phyloP scores from a whole-genome alignment of 2,329 filamentous ascomycete genomes.

The Bipolaris bicolor region DNA sequence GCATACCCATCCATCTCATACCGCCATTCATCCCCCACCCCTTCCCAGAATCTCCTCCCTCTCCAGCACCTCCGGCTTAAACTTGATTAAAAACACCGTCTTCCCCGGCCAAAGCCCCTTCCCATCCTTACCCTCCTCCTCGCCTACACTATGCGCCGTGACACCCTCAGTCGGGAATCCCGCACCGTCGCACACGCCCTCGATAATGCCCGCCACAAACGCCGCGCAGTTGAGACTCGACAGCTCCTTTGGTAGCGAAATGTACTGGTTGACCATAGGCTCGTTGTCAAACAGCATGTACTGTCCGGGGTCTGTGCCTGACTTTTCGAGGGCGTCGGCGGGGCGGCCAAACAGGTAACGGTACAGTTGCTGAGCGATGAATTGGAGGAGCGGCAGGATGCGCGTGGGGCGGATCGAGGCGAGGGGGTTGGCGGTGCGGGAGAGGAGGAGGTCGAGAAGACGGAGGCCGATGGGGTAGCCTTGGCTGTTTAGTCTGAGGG shows the following conservation, averaged over 20 bases:
- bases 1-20: background rate
- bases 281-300: constrained; percentile 99
- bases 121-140: constrained; percentile 59
- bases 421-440: constrained; percentile 60
- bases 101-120: constrained; percentile 84
- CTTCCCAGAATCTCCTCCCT: constrained; percentile 81
- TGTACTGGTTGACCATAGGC: constrained; percentile 91
- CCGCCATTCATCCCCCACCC: constrained; percentile 48
- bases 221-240: constrained; percentile 95
- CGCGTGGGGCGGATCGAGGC: constrained; percentile 73
- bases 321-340: constrained; percentile 92
- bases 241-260: constrained; percentile 94
- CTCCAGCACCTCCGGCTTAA: constrained; percentile 88
- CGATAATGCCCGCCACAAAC: constrained; percentile 91
- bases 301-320: constrained; percentile 82
- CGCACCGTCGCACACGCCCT: constrained; percentile 92
- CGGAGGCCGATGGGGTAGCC: constrained; percentile 94
- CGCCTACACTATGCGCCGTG: constrained; percentile 76
- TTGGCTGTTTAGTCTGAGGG: constrained; percentile 77
- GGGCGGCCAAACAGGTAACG: constrained; percentile 88
- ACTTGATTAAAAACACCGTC: constrained; percentile 95
- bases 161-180: constrained; percentile 84
- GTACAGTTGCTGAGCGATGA: constrained; percentile 93
- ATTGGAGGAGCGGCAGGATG: constrained; percentile 89
- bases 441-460: constrained; percentile 92